These are phyloP conservation scores for Scutellaria galericulata DNA, from an alignment of 257 asterid species.

Conservation along the genomic window DNA sequence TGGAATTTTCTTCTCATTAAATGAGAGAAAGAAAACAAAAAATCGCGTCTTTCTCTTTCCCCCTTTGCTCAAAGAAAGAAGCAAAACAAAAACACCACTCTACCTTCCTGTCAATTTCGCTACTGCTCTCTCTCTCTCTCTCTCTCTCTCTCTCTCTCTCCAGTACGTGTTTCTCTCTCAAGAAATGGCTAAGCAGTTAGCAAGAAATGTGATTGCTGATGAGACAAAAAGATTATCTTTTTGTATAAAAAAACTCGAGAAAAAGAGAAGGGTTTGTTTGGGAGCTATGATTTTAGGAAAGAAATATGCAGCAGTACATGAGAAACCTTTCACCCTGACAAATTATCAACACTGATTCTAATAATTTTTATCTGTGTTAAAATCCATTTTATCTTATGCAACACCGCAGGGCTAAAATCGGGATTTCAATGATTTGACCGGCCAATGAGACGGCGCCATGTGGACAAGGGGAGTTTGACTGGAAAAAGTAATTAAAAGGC, in stretches of 20 bases:
- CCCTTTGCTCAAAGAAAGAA: slow-evolving; percentile 13
- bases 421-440: slow-evolving; percentile 36
- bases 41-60: background rate
- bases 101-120: slow-evolving; percentile 36
- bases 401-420: slow-evolving; percentile 29
- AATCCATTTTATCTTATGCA: background rate
- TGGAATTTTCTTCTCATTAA: slow-evolving; percentile 3
- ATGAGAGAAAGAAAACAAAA: slow-evolving; percentile 7
- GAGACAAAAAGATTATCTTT: slow-evolving; percentile 20
- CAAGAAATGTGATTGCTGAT: slow-evolving; percentile 35
- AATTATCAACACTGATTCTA: slow-evolving; percentile 35
- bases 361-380: slow-evolving; percentile 26
- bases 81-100: slow-evolving; percentile 25
- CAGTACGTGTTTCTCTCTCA: slow-evolving; percentile 3
- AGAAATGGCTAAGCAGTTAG: slow-evolving; percentile 28
- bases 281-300: slow-evolving; percentile 35
- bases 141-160: background rate
- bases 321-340: slow-evolving; percentile 43
- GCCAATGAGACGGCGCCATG: slow-evolving; percentile 39
- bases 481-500: slow-evolving; percentile 37
- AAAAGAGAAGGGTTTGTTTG: slow-evolving; percentile 35
- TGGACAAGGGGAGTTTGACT: slow-evolving; percentile 36
- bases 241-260: background rate
- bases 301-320: slow-evolving; percentile 27
- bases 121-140: slow-evolving; percentile 30